Base-by-base conservation (phyloP, 1,139 yeast species). In the Geotrichum histeridarum region DNA sequence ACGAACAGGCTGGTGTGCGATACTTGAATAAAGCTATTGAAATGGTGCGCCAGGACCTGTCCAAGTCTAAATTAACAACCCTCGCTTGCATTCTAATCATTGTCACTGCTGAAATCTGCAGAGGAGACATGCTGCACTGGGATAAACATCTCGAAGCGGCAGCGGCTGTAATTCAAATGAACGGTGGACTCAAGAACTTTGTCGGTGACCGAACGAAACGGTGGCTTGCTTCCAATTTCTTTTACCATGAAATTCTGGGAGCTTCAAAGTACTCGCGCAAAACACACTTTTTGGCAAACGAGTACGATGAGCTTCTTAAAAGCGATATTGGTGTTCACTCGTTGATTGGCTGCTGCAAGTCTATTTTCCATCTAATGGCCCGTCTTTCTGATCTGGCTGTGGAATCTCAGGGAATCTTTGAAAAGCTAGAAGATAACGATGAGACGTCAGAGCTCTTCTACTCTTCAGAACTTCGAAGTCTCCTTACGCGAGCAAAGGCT, bases 221-320 rank as follows among this genome's bases (percentile, higher is more conserved):
- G 58, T 87, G 93, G 86, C 73, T 87, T 54, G 81, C 85, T 30
- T 80, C 89, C n/a, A 86, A 84, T 67, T 87, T 84, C 70, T 89
- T 90, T 0, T 87, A 86, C 65, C 95, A 87, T 67, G 95, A 86
- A 64, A 77, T 87, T 42, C 73, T 85, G 59, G 82, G 93, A 1
- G 77, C 83, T 52, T 79, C 86, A 12, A 75, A 68, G 6, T 58
- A 62, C 30, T 60, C 64, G 7, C 59, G 69, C n/a, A 76, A 37
- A 45, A 62, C 71, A 0, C 66, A 70, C 32, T 68, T 70, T 55
- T 59, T 67, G 12, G 57, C 70, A 1, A 56, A 59, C 4, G 71
- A 70, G 32, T 86, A 86, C 67, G 82, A 83, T 50, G 69, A 72
- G 38, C 77, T 86, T 66, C 70, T 65, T 57, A 57, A 53, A n/a